Percentiles rank a stretch among this genome's conserved stretches.
Evolutionary conservation across 768 basidiomycete genomes (phyloP).

Genomic region (Leccinum disarticulatum): DNA sequence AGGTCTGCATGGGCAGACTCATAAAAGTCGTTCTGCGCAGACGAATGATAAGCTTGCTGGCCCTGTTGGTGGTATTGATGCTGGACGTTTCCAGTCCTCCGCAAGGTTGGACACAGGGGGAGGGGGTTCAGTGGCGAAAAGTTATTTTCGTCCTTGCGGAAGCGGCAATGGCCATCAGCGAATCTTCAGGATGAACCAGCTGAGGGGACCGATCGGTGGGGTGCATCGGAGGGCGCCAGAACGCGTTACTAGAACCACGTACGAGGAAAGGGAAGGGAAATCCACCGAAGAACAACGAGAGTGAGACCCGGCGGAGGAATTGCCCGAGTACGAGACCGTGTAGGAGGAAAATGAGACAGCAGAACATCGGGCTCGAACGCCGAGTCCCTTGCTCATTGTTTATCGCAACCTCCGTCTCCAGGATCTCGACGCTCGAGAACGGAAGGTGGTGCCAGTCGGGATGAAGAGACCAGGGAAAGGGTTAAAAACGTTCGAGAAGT

Average conservation of each 20-base stretch:
- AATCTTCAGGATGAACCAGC: constrained; percentile 42
- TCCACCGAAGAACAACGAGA: constrained; percentile 68
- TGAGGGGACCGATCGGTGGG: constrained; percentile 50
- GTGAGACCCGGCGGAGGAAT: constrained; percentile 54
- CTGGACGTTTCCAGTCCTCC: constrained; percentile 30
- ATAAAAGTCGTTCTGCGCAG: constrained; percentile 31
- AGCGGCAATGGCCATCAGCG: constrained; percentile 68
- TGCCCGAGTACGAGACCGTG: constrained; percentile 58
- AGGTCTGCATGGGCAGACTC: constrained; percentile 36
- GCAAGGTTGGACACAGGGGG: constrained; percentile 38
- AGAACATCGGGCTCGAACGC: constrained; percentile 55
- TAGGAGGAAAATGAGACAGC: constrained; percentile 66
- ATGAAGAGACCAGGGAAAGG: constrained; percentile 69
- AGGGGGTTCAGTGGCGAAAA: constrained; percentile 57
- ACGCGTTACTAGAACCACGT: constrained; percentile 56
- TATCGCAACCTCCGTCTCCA: constrained; percentile 41
- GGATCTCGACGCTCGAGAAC: constrained; percentile 47
- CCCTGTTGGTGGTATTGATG: constrained; percentile 27
- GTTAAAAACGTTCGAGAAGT: constrained; percentile 38
- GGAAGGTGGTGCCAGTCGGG: constrained; percentile 60
- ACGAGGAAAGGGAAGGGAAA: constrained; percentile 56
- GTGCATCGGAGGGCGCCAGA: constrained; percentile 81
- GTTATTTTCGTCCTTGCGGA: constrained; percentile 61
- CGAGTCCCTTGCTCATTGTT: constrained; percentile 41
- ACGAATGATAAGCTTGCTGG: constrained; percentile 16